Evolutionary conservation across 495 filamentous ascomycete genomes (phyloP).

Genomic region (Viridothelium virens): DNA sequence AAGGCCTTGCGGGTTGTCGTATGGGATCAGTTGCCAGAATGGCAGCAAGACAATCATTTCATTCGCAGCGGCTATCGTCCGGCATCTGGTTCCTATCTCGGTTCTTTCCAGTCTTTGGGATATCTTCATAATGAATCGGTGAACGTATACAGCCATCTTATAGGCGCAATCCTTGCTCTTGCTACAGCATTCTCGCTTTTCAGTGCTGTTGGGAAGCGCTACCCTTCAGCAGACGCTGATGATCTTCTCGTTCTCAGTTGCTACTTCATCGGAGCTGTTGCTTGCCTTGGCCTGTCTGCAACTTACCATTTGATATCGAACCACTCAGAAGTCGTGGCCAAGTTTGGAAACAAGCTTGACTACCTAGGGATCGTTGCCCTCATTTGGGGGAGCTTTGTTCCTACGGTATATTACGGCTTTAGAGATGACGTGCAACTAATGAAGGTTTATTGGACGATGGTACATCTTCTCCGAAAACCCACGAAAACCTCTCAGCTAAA

Average conservation of each 20-base stretch:
- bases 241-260: slow-evolving; percentile 67
- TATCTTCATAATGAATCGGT: slow-evolving; percentile 93
- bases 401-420: slow-evolving; percentile 82
- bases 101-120: slow-evolving; percentile 55
- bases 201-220: slow-evolving; percentile 53
- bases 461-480: slow-evolving; percentile 30
- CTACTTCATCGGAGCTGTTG: slow-evolving; percentile 68
- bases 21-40: slow-evolving; percentile 58
- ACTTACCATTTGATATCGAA: slow-evolving; percentile 67
- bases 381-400: slow-evolving; percentile 81
- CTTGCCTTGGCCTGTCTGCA: slow-evolving; percentile 79
- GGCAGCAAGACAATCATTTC: slow-evolving; percentile 73
- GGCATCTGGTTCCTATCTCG: slow-evolving; percentile 54
- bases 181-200: slow-evolving; percentile 41
- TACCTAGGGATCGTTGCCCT: slow-evolving; percentile 86
- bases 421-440: slow-evolving; percentile 56
- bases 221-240: slow-evolving; percentile 51
- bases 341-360: slow-evolving; percentile 68
- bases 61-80: slow-evolving; percentile 67
- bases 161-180: slow-evolving; percentile 50
- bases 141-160: slow-evolving; percentile 85
- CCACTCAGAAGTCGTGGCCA: slow-evolving; percentile 51
- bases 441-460: slow-evolving; percentile 66
- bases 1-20: slow-evolving; percentile 35
- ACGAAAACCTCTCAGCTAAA: neutral